phyloP scores from a whole-genome alignment of 2,329 filamentous ascomycete genomes.

The Lachnellula subtilissima region DNA sequence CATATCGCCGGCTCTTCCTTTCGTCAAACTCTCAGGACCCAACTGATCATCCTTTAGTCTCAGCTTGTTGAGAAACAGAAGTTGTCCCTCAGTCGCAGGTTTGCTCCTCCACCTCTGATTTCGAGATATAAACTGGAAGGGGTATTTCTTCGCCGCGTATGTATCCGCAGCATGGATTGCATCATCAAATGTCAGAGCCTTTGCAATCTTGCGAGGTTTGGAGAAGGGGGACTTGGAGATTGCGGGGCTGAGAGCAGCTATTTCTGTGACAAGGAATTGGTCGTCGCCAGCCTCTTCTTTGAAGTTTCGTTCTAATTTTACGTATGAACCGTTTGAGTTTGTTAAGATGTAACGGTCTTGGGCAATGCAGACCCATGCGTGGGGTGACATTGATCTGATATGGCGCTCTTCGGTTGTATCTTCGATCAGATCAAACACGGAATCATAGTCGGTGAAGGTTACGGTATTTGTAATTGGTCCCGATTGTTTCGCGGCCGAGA shows the following conservation, averaged over 20 bases:
- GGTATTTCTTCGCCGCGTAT: conserved; percentile 64
- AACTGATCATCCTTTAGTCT: conserved; percentile 52
- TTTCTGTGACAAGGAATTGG: conserved; percentile 36
- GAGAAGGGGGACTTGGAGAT: conserved; percentile 58
- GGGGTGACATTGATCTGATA: conserved; percentile 68
- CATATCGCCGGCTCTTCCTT: conserved; percentile 81
- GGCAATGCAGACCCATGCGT: conserved; percentile 81
- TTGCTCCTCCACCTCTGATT: conserved; percentile 64
- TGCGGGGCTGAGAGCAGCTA: conserved; percentile 13
- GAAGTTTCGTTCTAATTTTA: conserved; percentile 42
- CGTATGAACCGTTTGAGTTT: conserved; percentile 57
- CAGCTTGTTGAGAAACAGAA: conserved; percentile 66
- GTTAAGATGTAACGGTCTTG: conserved; percentile 66
- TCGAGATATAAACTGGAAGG: conserved; percentile 61
- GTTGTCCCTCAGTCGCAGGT: conserved; percentile 60
- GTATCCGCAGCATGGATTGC: conserved; percentile 84
- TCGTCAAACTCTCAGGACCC: conserved; percentile 56
- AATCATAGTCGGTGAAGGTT: conserved; percentile 85
- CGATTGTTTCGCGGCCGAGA: neutral
- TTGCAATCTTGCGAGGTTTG: conserved; percentile 63
- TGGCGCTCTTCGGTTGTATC: conserved; percentile 75
- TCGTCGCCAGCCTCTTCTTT: conserved; percentile 17
- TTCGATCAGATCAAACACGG: conserved; percentile 82
- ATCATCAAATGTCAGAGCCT: conserved; percentile 61
- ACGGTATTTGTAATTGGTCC: conserved; percentile 11